Percentiles rank a stretch among this genome's conserved stretches.
Evolutionary conservation across 441 rosid genomes (phyloP).

Genomic region (Iberis amara): DNA sequence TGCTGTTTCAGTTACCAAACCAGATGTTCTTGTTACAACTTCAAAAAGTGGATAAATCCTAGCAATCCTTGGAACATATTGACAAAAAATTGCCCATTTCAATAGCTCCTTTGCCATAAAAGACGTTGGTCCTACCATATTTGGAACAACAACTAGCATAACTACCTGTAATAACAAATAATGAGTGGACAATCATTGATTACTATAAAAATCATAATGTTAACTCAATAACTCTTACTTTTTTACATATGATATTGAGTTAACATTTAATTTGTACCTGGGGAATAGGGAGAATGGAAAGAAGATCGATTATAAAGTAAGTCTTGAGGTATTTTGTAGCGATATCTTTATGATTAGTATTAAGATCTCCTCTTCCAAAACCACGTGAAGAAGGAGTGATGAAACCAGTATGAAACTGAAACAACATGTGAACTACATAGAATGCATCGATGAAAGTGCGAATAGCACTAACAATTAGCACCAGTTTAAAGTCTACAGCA

Average conservation of each 20-base stretch:
- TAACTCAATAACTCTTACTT: too few relatives aligned
- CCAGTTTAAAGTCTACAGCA: constrained; percentile 29
- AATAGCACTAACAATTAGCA: constrained; percentile 35
- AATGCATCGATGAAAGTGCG: constrained; percentile 48
- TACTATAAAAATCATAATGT: too few relatives aligned
- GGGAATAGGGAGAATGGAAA: constrained; percentile 57
- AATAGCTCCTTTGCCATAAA: constrained; percentile 49
- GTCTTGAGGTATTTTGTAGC: constrained; percentile 42
- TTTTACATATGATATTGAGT: not conserved
- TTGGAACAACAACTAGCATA: constrained; percentile 43
- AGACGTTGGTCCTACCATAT: constrained; percentile 30
- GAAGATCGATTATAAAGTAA: constrained; percentile 46
- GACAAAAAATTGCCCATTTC: constrained; percentile 46
- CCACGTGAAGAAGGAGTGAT: constrained; percentile 55
- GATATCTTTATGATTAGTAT: constrained; percentile 32
- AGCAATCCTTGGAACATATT: constrained; percentile 61
- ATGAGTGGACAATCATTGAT: too few relatives aligned
- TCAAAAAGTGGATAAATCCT: constrained; percentile 49
- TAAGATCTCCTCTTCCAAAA: constrained; percentile 61
- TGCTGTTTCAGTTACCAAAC: constrained; percentile 73
- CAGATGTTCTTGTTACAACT: constrained; percentile 64
- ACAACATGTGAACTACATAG: constrained; percentile 52
- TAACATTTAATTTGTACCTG: constrained; percentile 38
- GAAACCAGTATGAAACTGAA: constrained; percentile 58
- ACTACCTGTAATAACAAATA: constrained; percentile 53